Evolutionary conservation across 1,139 yeast species (phyloP).

Genomic region (Geotrichum aggregatum): DNA sequence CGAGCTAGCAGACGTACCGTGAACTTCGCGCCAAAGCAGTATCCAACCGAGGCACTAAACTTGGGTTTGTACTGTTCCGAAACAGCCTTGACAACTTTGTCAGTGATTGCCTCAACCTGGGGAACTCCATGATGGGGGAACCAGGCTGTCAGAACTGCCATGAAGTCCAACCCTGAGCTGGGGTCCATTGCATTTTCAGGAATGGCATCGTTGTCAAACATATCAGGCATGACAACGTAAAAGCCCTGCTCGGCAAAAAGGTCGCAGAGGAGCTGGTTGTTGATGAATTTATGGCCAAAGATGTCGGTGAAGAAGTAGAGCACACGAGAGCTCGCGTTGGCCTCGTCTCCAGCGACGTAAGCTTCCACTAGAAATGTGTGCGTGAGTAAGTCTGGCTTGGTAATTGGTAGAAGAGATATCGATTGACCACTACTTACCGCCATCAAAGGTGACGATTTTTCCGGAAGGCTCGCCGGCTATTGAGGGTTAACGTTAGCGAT

Average conservation of each 20-base stretch:
- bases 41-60: slow-evolving; percentile 61
- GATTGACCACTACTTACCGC: slow-evolving; percentile 40
- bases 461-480: slow-evolving; percentile 25
- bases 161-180: slow-evolving; percentile 26
- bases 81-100: slow-evolving; percentile 42
- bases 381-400: not conserved
- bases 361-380: slow-evolving; percentile 44
- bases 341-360: slow-evolving; percentile 51
- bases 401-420: slow-evolving; percentile 38
- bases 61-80: slow-evolving; percentile 46
- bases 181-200: slow-evolving; percentile 46
- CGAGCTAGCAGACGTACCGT: slow-evolving; percentile 49
- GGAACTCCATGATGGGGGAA: slow-evolving; percentile 49
- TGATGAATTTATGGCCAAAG: slow-evolving; percentile 56
- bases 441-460: slow-evolving; percentile 21
- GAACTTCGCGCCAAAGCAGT: slow-evolving; percentile 81
- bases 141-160: slow-evolving; percentile 45
- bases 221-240: slow-evolving; percentile 69
- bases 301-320: slow-evolving; percentile 67
- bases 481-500: slow-evolving; percentile 16
- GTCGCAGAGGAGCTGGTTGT: slow-evolving; percentile 65
- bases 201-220: slow-evolving; percentile 54
- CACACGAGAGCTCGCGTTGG: slow-evolving; percentile 41
- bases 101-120: slow-evolving; percentile 43
- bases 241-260: slow-evolving; percentile 55